Base-by-base conservation (phyloP, 345 rosid genomes). In the Rhizophora mangle region DNA sequence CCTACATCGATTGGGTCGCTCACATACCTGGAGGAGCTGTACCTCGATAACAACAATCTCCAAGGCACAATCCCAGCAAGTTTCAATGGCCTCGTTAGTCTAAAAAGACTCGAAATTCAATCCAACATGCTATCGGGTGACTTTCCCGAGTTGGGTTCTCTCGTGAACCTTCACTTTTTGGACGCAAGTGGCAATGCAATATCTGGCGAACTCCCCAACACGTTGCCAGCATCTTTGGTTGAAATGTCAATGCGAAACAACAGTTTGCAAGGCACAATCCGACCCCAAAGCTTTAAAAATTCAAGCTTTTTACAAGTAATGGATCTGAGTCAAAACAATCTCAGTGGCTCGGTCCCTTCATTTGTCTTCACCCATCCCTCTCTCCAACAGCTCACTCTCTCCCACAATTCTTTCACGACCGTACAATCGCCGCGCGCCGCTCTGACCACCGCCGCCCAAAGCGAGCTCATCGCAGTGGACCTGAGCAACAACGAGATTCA, bases 161-260 rank as follows among this genome's bases (percentile, higher is more conserved):
- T 91, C 11, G 72, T 73, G 72, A 85, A 78, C 65, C 83, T 93
- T 32, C 69, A 68, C 69, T 87, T 82, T 81, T 71, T 93, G 1
- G 97, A 93, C 73, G 83, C 85, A 0, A 89, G 96, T 69, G 82
- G 82, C 78, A 91, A 93, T 67, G 75, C 70, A n/a, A 74, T 93
- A 57, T 84, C 94, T 3, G 89, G 97, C 68, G 70, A 55, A 60
- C 13, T 91, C 70, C 92, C 97, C 1, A 37, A 80, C 1, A 61
- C 68, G 0, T 64, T 93, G 11, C 96, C 96, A 4, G 67, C 78
- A 18, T 83, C 86, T 3, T 20, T 91, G 30, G 78, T 93, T 55
- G 86, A 91, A 85, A 76, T 93, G 80, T 78, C 88, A 16, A 82
- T 88, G 85, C 78, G 97, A 72, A 85, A 88, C 88, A 93, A 93